Base-by-base conservation (phyloP, 179 eudicot genomes). In the Vitellaria paradoxa region DNA sequence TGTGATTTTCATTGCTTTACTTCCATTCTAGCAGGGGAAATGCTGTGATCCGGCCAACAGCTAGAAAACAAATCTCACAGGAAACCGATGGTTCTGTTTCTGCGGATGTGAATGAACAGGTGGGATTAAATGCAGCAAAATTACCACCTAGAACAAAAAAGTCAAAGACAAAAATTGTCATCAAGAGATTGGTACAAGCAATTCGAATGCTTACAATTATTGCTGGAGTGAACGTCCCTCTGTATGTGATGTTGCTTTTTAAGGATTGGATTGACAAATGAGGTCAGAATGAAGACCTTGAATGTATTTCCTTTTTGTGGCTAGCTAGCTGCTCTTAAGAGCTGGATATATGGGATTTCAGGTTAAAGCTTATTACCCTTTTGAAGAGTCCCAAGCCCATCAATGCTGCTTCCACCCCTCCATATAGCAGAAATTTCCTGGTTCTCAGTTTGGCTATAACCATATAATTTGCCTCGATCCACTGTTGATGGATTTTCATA, bases 251-350 rank as follows among this genome's bases (percentile, higher is more conserved):
- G 85, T 84, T 96, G 75, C 79, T 96, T 73, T 96, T 94, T 83
- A 92, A 89, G 86, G 98, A 92, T 78, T 94, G 98, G 99, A 84
- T 83, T 65, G 96, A 90, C 65, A 85, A 85, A 78, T 88, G 81
- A 85, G 59, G 61, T 30, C 59, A 64, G 42, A 65, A 26, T 23
- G 21, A 37, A 65, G 53, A 3, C 14, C 14, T 5, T 37, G 1
- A 17, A 3, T 1, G 6, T 8, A 0, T 66, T 17, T 21, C 9
- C 11, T 8, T 46, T 46, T 2, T n/a, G 24, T 18, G 11, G n/a
- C n/a, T n/a, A n/a, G 49, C 65, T 57, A 56, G 42, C 62, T 11
- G 53, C 72, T 55, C 64, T 50, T 17, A n/a, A 5, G 30, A 45
- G 37, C 1, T 30, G 37, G 37, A n/a, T n/a, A n/a, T n/a, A 30